Base-by-base conservation (phyloP, 192 early-diverging fungal species). In the Bifiguratus adelaidae region DNA sequence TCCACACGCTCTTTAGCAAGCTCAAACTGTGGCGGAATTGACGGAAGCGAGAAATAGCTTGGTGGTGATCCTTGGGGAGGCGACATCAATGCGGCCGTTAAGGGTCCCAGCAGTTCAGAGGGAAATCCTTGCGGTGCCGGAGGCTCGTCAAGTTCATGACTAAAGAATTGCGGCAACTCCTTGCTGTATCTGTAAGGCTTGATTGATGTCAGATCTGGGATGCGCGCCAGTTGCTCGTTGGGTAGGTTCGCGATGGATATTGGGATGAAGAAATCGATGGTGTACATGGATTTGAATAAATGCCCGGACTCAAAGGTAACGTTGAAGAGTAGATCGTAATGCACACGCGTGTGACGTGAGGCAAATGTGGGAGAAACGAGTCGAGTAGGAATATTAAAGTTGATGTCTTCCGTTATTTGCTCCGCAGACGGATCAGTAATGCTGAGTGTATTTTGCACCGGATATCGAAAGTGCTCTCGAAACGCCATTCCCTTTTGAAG, bases 321-420 rank as follows among this genome's bases (percentile, higher is more conserved):
- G 8, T 48, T 34, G 44, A 60, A 69, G 4, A 41, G 30, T 15
- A 69, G 18, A 19, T 64, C 63, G 26, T 69, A 69, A 24, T 56
- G 47, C 2, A 69, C 63, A 7, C 67, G 45, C n/a, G 63, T 60
- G 47, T 69, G 67, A 3, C 55, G 54, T 18, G 62, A 56, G 4
- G 50, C 36, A 52, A 55, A 65, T 21, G 63, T 53, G 5, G 67
- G 67, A 7, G 62, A 60, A 2, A 69, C 58, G 7, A 65, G 58
- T 3, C 62, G 58, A 16, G 55, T 65, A 36, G 67, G 67, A 13
- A 69, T 52, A 13, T 51, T 38, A 35, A 69, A 57, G 7, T 54
- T 29, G 4, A 53, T 54, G 0, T 35, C 30, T 18, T 30, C 41
- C 3, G 57, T 19, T 20, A 33, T 40, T 16, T 42, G 23, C 16